Conservation (phyloP, 352 stramenopile genomes). For the Globisporangium orthogonon region DNA sequence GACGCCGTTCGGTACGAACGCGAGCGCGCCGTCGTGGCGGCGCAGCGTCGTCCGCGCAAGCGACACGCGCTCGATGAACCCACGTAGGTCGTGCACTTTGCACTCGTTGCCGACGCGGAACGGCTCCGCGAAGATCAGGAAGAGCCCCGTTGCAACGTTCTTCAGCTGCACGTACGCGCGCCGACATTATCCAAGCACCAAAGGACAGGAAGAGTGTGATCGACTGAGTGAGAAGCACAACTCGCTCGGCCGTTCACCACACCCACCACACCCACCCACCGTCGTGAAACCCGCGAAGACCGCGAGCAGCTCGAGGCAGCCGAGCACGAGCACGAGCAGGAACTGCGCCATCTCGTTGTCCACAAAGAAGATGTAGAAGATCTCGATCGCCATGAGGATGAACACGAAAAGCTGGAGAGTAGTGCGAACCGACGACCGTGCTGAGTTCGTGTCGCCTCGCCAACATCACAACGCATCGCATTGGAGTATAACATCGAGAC, state of each 20-base stretch:
- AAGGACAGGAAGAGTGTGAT: no score
- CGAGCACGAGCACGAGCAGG: slow-evolving; percentile 58
- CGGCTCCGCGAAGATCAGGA: slow-evolving; percentile 80
- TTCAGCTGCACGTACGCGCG: slow-evolving; percentile 51
- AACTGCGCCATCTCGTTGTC: slow-evolving; percentile 53
- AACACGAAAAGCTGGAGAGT: slow-evolving; percentile 47
- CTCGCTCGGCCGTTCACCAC: background rate
- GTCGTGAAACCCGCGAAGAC: slow-evolving; percentile 62
- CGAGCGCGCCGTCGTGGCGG: slow-evolving; percentile 47
- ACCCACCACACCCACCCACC: slow-evolving; percentile 19
- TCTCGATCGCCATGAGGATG: slow-evolving; percentile 68
- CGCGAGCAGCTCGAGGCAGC: slow-evolving; percentile 55
- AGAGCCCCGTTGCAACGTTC: slow-evolving; percentile 75
- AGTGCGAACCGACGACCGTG: background rate
- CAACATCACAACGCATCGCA: no score
- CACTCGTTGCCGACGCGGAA: slow-evolving; percentile 69
- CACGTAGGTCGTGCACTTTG: slow-evolving; percentile 34
- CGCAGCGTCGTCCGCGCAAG: slow-evolving; percentile 70
- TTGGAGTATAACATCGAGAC: background rate
- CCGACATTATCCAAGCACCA: no score
- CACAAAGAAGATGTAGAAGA: slow-evolving; percentile 83
- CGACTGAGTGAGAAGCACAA: background rate
- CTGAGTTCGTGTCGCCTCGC: no score
- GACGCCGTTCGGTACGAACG: slow-evolving; percentile 78
- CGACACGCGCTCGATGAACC: slow-evolving; percentile 73